These are phyloP conservation scores for Thelonectria discophora DNA, from an alignment of 2,329 filamentous ascomycete species.

Conservation along the genomic window DNA sequence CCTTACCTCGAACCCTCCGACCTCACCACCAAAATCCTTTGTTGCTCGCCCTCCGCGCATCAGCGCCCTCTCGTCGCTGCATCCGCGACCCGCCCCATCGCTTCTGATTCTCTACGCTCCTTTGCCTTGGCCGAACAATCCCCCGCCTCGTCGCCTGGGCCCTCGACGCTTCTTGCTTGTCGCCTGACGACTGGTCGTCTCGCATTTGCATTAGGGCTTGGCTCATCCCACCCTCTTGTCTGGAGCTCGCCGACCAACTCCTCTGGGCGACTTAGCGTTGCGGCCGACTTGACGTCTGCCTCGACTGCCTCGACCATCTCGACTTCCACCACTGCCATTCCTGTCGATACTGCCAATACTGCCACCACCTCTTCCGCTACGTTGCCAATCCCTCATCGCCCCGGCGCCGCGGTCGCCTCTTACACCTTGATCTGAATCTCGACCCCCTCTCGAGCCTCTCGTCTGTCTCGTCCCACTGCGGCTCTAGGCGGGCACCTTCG, in stretches of 20 bases:
- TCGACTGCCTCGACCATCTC: conserved; percentile 28
- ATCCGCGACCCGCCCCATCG: conserved; percentile 27
- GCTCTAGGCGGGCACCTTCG: conserved; percentile 32
- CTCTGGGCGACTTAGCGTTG: conserved; percentile 37
- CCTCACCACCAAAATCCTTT: conserved; percentile 36
- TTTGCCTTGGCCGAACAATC: conserved; percentile 30
- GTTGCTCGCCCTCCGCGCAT: conserved; percentile 35
- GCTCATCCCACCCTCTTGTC: conserved; percentile 38
- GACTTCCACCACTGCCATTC: background rate
- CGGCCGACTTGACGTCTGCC: conserved; percentile 41
- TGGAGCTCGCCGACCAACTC: conserved; percentile 32
- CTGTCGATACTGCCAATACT: no score
- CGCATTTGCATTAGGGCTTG: conserved; percentile 44
- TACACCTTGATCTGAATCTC: conserved; percentile 21
- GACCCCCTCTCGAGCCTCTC: conserved; percentile 24
- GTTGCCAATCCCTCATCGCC: conserved; percentile 25
- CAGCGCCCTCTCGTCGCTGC: conserved; percentile 28
- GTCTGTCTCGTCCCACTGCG: conserved; percentile 33
- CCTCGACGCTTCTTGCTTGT: conserved; percentile 35
- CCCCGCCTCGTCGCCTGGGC: conserved; percentile 20
- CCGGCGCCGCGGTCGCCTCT: conserved; percentile 28
- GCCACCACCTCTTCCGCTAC: conserved; percentile 4
- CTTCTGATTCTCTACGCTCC: conserved; percentile 43
- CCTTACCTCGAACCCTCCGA: conserved; percentile 31
- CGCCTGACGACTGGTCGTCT: conserved; percentile 45